Percentiles rank a stretch among this genome's conserved stretches.
Evolutionary conservation across 2,329 filamentous ascomycete genomes (phyloP).

Genomic region (Aspergillus fischeri): DNA sequence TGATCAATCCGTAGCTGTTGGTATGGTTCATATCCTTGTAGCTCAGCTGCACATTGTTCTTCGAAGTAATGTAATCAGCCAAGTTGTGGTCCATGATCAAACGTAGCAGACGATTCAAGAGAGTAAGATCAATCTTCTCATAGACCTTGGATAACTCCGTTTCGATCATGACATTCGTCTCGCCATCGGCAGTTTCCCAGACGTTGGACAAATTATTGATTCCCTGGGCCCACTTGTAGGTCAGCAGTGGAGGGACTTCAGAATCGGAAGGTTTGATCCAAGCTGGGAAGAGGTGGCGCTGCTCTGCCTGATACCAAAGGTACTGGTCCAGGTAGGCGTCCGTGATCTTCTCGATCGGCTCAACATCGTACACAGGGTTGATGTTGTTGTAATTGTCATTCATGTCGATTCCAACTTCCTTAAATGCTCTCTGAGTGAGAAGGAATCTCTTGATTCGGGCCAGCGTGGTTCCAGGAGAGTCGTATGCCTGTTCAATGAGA

Average conservation of each 20-base stretch:
- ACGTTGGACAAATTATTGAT: conserved; percentile 97
- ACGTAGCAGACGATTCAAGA: conserved; percentile 86
- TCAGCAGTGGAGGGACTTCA: conserved; percentile 87
- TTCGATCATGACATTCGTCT: conserved; percentile 98
- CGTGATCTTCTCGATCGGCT: conserved; percentile 98
- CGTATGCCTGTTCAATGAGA: conserved; percentile 95
- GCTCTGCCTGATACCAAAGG: conserved; percentile 97
- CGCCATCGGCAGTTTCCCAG: conserved; percentile 89
- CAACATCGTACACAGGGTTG: conserved; percentile 98
- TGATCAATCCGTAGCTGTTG: conserved; percentile 98
- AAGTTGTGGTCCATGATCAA: conserved; percentile 99
- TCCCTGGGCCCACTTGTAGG: conserved; percentile 98
- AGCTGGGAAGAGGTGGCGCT: conserved; percentile 91
- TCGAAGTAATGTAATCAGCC: conserved; percentile 97
- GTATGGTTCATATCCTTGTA: conserved; percentile 99
- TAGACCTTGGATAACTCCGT: conserved; percentile 99
- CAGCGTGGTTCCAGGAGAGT: conserved; percentile 91
- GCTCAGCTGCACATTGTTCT: conserved; percentile 98
- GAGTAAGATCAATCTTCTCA: conserved; percentile 95
- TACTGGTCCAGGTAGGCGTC: conserved; percentile 98
- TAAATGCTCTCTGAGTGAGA: conserved; percentile 95
- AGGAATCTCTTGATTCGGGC: conserved; percentile 97
- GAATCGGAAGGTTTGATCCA: conserved; percentile 99
- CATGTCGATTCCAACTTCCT: conserved; percentile 99
- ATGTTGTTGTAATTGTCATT: conserved; percentile 99